Evolutionary conservation across 441 rosid species (phyloP).

Genomic region (Eutrema salsugineum): DNA sequence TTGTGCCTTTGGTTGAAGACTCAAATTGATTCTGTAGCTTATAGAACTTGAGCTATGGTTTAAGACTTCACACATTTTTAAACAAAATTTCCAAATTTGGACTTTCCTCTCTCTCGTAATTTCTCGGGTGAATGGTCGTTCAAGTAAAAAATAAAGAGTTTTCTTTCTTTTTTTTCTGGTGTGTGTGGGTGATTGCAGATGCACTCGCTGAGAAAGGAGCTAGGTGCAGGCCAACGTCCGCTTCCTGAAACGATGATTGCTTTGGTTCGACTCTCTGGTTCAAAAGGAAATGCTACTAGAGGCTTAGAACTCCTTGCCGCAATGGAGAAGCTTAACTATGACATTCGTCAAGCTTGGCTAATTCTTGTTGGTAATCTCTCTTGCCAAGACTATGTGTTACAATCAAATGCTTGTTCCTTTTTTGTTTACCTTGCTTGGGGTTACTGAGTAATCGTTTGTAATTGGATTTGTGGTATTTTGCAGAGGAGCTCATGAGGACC

Average conservation of each 20-base stretch:
- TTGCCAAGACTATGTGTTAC: slow-evolving; percentile 7
- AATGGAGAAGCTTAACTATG: slow-evolving; percentile 77
- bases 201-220: slow-evolving; percentile 83
- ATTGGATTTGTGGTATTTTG: slow-evolving; percentile 6
- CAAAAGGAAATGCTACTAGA: slow-evolving; percentile 64
- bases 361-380: slow-evolving; percentile 73
- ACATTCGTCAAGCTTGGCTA: slow-evolving; percentile 85
- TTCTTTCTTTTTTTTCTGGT: neutral
- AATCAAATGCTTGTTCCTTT: neutral
- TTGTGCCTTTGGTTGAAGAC: neutral
- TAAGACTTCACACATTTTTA: neutral
- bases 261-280: slow-evolving; percentile 66
- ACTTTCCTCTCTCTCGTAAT: neutral
- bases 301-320: slow-evolving; percentile 80
- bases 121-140: neutral
- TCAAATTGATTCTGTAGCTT: neutral
- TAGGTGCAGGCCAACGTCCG: slow-evolving; percentile 77
- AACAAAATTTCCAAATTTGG: neutral
- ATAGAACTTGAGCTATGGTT: slow-evolving; percentile 8
- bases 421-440: neutral
- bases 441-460: neutral
- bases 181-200: slow-evolving; percentile 48
- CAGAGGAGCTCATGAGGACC: slow-evolving; percentile 80
- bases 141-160: neutral
- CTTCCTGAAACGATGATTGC: slow-evolving; percentile 83